Evolutionary conservation across 495 filamentous ascomycete species (phyloP), one percentile per base, ranked within the genome.

Genomic region (Podospora australis): DNA sequence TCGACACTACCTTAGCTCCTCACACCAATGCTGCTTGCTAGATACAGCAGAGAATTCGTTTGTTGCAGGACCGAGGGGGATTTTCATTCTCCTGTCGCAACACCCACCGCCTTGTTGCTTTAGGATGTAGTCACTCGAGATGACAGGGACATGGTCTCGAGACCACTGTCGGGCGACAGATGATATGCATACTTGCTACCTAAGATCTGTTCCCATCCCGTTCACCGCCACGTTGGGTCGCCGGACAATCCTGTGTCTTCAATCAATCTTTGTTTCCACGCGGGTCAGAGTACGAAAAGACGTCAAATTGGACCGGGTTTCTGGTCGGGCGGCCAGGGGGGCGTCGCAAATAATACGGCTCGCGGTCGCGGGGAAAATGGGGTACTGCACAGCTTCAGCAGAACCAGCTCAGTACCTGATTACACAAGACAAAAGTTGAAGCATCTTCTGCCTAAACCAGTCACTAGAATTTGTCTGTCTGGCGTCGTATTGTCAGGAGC

Each of bases 161-260:
- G 46, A 39, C 25, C 21, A 26, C 36, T 48, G 53, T 56, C 51
- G 52, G 59, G 53, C 59, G 40, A 54, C 57, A 45, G 51, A 57
- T 60, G 56, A 63, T 56, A 63, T 63, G 62, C 63, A 57, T 60
- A 46, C 56, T 60, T 62, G 54, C 56, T 58, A 64, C 60, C 60
- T 52, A 66, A 63, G 57, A 58, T 61, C 57, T 59, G 48, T 57
- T 48, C 45, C 54, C 53, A 40, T 62, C 53, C 53, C 57, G 55
- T 56, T 67, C 64, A 65, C 62, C 62, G 62, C 61, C 59, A 66
- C 59, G 48, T 59, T 60, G 56, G 52, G 54, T 64, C 55, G 46
- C 41, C 53, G 34, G 45, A 49, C 56, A 56, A 60, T 52, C 50
- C 52, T 52, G 50, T 46, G 51, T 48, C 50, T 46, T 24, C 39